Evolutionary conservation across 805 yeast species (phyloP).

Genomic region (Candida cerambycidarum): DNA sequence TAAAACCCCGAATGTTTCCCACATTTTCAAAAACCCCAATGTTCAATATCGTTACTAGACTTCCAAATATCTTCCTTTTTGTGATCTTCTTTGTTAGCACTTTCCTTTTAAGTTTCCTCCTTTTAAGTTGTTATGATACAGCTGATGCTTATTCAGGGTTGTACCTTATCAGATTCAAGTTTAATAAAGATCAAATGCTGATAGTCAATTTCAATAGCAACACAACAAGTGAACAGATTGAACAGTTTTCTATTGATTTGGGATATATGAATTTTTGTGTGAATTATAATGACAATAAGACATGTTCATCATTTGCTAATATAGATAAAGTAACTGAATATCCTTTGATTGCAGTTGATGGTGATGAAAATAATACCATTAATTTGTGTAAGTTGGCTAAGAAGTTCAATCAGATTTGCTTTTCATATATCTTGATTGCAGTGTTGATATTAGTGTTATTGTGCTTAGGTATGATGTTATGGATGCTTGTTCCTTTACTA

Average conservation of each 20-base stretch:
- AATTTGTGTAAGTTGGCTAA: slow-evolving; percentile 50
- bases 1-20: not conserved
- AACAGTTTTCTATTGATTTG: slow-evolving; percentile 44
- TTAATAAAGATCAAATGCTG: slow-evolving; percentile 35
- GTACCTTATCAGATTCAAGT: slow-evolving; percentile 48
- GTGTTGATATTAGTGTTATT: slow-evolving; percentile 45
- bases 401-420: slow-evolving; percentile 46
- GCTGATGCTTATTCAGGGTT: slow-evolving; percentile 46
- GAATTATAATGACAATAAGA: slow-evolving; percentile 26
- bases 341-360: slow-evolving; percentile 14
- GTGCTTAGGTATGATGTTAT: slow-evolving; percentile 34
- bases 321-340: slow-evolving; percentile 19
- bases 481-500: slow-evolving; percentile 42
- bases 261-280: slow-evolving; percentile 63
- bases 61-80: slow-evolving; percentile 29
- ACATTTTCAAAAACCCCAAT: not conserved
- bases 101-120: slow-evolving; percentile 52
- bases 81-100: slow-evolving; percentile 46
- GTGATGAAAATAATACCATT: slow-evolving; percentile 18
- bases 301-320: slow-evolving; percentile 38
- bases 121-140: slow-evolving; percentile 53
- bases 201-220: slow-evolving; percentile 13
- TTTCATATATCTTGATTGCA: slow-evolving; percentile 54
- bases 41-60: slow-evolving; percentile 11
- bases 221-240: slow-evolving; percentile 27